Conservation (phyloP, 2,329 filamentous ascomycete species). For the Neofusicoccum cordaticola region DNA sequence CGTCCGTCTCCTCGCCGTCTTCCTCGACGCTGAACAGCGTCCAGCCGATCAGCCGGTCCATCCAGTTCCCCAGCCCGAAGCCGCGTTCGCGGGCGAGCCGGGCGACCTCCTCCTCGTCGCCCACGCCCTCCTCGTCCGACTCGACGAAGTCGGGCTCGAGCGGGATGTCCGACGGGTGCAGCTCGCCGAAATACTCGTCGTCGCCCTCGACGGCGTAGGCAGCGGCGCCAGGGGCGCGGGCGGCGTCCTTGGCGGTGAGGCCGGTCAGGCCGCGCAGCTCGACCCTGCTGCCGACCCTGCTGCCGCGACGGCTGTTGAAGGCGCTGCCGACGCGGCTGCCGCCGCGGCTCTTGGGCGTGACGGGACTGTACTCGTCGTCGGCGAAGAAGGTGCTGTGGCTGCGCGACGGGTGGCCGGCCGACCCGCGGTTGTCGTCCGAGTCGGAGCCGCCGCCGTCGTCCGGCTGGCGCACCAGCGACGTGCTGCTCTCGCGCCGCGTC, state of each 20-base stretch:
- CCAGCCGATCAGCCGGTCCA: conserved; percentile 59
- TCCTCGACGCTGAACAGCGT: conserved; percentile 55
- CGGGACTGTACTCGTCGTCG: conserved; percentile 32
- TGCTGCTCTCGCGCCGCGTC: conserved; percentile 54
- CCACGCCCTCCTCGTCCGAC: conserved; percentile 37
- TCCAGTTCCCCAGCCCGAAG: conserved; percentile 55
- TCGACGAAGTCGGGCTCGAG: conserved; percentile 52
- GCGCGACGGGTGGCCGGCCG: conserved; percentile 9
- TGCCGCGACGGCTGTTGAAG: conserved; percentile 6
- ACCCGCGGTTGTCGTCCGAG: conserved; percentile 15
- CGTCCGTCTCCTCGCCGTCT: conserved; percentile 41
- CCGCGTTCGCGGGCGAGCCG: conserved; percentile 50
- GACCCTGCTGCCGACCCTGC: conserved; percentile 8
- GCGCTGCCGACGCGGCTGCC: conserved; percentile 24
- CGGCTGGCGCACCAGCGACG: conserved; percentile 47
- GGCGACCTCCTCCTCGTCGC: conserved; percentile 54
- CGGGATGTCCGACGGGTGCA: conserved; percentile 19
- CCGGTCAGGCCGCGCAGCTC: conserved; percentile 6
- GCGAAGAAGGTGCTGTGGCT: conserved; percentile 22
- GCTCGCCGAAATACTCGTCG: conserved; percentile 32
- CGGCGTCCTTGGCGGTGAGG: not conserved
- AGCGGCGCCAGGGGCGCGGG: not conserved
- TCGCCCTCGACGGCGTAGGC: conserved; percentile 21
- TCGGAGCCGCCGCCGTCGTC: conserved; percentile 35
- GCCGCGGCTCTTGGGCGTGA: conserved; percentile 9